These are phyloP conservation scores for Pythium aquatile DNA, from an alignment of 352 stramenopile genomes.

Conservation along the genomic window DNA sequence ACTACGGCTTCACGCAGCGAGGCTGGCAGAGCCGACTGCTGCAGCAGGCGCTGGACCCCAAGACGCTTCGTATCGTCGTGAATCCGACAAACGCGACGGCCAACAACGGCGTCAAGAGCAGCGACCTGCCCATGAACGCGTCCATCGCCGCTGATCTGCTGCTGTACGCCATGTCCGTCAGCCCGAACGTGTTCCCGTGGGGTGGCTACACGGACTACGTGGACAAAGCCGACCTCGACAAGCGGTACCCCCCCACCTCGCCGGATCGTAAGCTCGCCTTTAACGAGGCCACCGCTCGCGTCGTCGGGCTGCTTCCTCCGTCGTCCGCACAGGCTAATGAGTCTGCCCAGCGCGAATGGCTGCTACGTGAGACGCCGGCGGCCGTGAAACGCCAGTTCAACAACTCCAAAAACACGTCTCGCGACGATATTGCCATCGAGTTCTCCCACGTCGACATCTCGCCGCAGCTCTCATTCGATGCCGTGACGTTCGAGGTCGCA, in stretches of 20 bases:
- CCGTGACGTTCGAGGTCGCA: conserved; percentile 17
- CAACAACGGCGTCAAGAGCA: conserved; percentile 1
- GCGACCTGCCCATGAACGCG: conserved; percentile 22
- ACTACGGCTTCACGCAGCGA: conserved; percentile 13
- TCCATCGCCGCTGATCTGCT: conserved; percentile 19
- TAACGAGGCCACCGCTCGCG: not conserved
- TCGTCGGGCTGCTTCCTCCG: not conserved
- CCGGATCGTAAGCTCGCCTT: not conserved
- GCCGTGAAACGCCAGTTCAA: conserved; percentile 11
- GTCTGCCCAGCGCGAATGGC: not conserved
- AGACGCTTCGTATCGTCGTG: conserved; percentile 1
- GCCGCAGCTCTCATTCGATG: conserved; percentile 18
- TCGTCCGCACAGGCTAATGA: not conserved
- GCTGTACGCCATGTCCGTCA: conserved; percentile 1
- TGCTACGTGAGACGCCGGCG: not conserved
- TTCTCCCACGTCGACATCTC: conserved; percentile 14
- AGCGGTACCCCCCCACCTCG: not conserved
- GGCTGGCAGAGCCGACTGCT: conserved; percentile 11
- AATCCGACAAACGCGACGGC: conserved; percentile 8
- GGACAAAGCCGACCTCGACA: not conserved
- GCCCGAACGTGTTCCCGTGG: conserved; percentile 8
- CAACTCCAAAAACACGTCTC: conserved; percentile 9
- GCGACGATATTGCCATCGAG: conserved; percentile 1
- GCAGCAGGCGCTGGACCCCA: not conserved
- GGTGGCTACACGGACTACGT: not conserved